Evolutionary conservation across 768 basidiomycete genomes (phyloP), one percentile per base, ranked within the genome.

Genomic region (Termitomyces eurrhizus): DNA sequence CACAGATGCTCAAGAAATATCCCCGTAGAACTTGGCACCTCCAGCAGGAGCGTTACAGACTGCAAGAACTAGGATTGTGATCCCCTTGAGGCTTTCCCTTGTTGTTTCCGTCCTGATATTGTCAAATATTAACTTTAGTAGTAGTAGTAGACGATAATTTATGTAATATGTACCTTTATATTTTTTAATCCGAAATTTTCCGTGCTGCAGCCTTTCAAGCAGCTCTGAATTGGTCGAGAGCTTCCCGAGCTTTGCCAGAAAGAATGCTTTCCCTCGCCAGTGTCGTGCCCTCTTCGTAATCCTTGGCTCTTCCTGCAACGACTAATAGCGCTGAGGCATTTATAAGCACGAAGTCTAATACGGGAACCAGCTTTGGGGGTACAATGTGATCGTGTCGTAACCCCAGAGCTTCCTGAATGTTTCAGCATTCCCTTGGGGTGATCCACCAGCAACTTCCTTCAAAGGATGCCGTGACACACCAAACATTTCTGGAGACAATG

Each of bases 251-350:
- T 49, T 73, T 79, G 3, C 87, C 86, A 16, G 84, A 83, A 26
- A 71, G 74, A 18, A 89, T 70, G 46, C 86, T 84, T 66, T 83
- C 78, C 67, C 80, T 76, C 24, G 92, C 95, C 62, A 90, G 64
- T 61, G 74, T 72, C 1, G 89, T 84, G 1, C 93, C 95, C 21
- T 93, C 83, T 66, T 80, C 80, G 69, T 82, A 93, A 68, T 85
- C 81, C 36, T 69, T 70, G 29, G 89, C 93, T 39, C 87, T 59
- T 7, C 93, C 94, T 4, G 92, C 87, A 3, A 98, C 86, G 29
- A 95, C 87, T 49, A 99, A 74, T 62, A 98, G 70, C 13, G 94
- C 95, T 4, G 94, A 87, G 2, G 95, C 85, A 68, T 99, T 98
- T 76, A 98, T 75, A 60, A 95, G 74, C 63, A 98, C 93, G 71